phyloP scores from a whole-genome alignment of 83 land plant genomes.

The Picea abies region DNA sequence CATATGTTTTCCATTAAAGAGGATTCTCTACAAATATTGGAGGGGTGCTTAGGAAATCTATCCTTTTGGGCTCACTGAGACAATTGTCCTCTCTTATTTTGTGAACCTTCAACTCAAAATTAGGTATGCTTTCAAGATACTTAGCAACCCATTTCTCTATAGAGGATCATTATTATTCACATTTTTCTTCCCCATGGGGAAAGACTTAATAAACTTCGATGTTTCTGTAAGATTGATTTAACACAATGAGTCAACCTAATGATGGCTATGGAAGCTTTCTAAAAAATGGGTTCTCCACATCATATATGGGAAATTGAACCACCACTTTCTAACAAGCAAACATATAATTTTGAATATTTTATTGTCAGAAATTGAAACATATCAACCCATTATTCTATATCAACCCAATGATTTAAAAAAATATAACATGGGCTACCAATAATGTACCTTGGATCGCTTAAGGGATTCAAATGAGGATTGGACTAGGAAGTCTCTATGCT shows the following conservation, averaged over 20 bases:
- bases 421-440: too few relatives aligned
- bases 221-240: slow-evolving; percentile 66
- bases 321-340: neutral
- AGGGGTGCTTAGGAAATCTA: slow-evolving; percentile 57
- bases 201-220: slow-evolving; percentile 59
- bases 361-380: too few relatives aligned
- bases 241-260: slow-evolving; percentile 56
- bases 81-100: slow-evolving; percentile 29
- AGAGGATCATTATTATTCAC: slow-evolving; percentile 5
- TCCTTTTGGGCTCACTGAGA: slow-evolving; percentile 25
- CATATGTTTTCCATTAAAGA: neutral
- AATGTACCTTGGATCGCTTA: neutral
- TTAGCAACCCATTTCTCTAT: slow-evolving; percentile 11
- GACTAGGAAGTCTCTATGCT: neutral
- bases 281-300: slow-evolving; percentile 42
- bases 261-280: slow-evolving; percentile 19
- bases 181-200: slow-evolving; percentile 36
- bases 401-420: too few relatives aligned
- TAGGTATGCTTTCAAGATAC: neutral
- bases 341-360: neutral
- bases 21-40: slow-evolving; percentile 44
- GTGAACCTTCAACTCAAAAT: slow-evolving; percentile 16
- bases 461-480: too few relatives aligned
- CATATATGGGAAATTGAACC: neutral
- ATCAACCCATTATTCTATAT: too few relatives aligned